Conservation (phyloP, 371 early-diverging fungal species). For the Dentiscutata heterogama region DNA sequence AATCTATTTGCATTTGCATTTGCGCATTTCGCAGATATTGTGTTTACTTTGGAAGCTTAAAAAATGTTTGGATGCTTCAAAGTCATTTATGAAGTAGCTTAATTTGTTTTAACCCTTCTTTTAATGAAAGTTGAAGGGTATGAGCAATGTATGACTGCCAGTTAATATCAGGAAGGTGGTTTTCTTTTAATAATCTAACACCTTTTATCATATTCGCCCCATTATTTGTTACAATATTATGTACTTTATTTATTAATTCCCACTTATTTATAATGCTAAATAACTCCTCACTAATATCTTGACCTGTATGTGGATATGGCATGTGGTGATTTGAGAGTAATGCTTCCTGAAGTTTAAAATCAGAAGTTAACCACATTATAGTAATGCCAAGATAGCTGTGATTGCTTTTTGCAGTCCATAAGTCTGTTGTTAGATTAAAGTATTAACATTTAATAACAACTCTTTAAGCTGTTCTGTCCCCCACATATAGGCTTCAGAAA, state of each 20-base stretch:
- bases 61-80: no score
- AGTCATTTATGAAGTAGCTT: no score
- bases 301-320: background rate
- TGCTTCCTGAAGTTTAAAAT: background rate
- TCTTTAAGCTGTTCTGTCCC: background rate
- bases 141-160: background rate
- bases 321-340: background rate
- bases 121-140: background rate
- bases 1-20: no score
- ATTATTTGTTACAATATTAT: background rate
- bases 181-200: conserved; percentile 7
- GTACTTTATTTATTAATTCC: background rate
- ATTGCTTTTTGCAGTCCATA: background rate
- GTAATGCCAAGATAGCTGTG: conserved; percentile 5
- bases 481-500: background rate
- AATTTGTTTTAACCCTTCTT: no score
- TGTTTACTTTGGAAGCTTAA: no score
- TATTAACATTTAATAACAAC: background rate
- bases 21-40: no score
- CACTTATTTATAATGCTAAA: background rate
- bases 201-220: background rate
- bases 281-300: background rate
- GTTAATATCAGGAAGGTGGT: background rate
- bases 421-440: background rate
- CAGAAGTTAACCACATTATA: background rate